Evolutionary conservation across 108 stramenopile genomes (phyloP).

Genomic region (Mayamaea pseudoterrestris): DNA sequence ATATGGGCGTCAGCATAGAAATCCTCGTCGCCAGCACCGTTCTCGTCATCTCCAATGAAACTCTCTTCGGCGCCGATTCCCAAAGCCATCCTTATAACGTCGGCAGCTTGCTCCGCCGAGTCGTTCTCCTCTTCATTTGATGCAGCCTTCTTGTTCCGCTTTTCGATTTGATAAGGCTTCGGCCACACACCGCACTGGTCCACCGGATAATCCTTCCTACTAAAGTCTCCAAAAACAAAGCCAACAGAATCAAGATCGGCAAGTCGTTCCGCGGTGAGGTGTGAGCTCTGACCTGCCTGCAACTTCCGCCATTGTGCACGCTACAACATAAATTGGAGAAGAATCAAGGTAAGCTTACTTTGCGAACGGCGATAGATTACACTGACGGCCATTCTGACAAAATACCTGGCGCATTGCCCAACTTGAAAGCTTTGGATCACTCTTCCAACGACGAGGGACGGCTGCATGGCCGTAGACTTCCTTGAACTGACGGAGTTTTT

Average conservation of each 20-base stretch:
- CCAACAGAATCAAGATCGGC: background rate
- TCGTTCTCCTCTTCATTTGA: background rate
- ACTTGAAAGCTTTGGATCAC: slow-evolving; percentile 19
- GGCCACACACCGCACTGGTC: background rate
- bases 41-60: background rate
- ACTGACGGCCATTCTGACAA: background rate
- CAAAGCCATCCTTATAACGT: background rate
- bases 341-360: slow-evolving; percentile 18
- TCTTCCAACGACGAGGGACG: slow-evolving; percentile 29
- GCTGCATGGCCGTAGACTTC: slow-evolving; percentile 31
- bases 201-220: background rate
- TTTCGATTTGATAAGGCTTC: background rate
- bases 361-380: slow-evolving; percentile 9
- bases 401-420: slow-evolving; percentile 41
- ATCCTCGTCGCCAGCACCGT: background rate
- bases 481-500: slow-evolving; percentile 19
- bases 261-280: slow-evolving; percentile 2
- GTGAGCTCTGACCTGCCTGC: background rate
- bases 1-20: too few relatives aligned
- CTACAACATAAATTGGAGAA: slow-evolving; percentile 18
- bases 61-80: background rate
- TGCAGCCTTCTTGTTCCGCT: background rate
- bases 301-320: slow-evolving; percentile 6
- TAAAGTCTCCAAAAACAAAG: slow-evolving; percentile 1
- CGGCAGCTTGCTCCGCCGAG: background rate